These are phyloP conservation scores for Saturnispora dispora DNA, from an alignment of 805 yeast genomes.

Conservation along the genomic window DNA sequence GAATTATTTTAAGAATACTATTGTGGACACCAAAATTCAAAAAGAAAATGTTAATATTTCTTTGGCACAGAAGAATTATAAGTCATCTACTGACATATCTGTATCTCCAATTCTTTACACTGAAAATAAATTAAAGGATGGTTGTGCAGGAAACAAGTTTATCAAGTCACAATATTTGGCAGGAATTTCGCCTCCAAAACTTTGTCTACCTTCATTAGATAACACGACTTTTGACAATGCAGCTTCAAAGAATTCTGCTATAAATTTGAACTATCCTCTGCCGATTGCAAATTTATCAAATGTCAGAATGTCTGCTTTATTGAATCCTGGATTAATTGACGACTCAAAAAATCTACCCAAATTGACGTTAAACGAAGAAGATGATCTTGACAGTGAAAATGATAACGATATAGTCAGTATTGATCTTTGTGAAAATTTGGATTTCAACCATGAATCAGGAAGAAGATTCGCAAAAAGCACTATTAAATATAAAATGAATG, in stretches of 20 bases:
- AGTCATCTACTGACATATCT: not conserved
- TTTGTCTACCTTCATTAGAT: not conserved
- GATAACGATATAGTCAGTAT: not conserved
- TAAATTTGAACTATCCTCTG: not conserved
- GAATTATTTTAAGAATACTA: slow-evolving; percentile 46
- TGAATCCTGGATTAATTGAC: not conserved
- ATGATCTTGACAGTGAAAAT: slow-evolving; percentile 4
- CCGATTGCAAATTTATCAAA: slow-evolving; percentile 3
- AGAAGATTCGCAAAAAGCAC: not conserved
- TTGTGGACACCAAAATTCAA: slow-evolving; percentile 16
- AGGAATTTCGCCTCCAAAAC: slow-evolving; percentile 5
- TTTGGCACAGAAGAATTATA: not conserved
- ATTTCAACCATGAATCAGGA: not conserved
- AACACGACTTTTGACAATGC: not conserved
- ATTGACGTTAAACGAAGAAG: slow-evolving; percentile 1
- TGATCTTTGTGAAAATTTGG: not conserved
- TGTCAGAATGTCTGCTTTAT: not conserved
- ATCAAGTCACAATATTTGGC: slow-evolving; percentile 7
- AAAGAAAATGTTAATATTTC: slow-evolving; percentile 9
- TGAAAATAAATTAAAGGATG: not conserved
- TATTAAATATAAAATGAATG: not conserved
- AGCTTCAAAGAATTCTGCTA: not conserved
- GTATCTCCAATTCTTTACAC: not conserved
- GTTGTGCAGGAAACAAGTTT: not conserved
- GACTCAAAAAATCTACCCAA: not conserved